Base-by-base conservation (phyloP, 2,329 filamentous ascomycete genomes). In the Sordariomycetes sp. region DNA sequence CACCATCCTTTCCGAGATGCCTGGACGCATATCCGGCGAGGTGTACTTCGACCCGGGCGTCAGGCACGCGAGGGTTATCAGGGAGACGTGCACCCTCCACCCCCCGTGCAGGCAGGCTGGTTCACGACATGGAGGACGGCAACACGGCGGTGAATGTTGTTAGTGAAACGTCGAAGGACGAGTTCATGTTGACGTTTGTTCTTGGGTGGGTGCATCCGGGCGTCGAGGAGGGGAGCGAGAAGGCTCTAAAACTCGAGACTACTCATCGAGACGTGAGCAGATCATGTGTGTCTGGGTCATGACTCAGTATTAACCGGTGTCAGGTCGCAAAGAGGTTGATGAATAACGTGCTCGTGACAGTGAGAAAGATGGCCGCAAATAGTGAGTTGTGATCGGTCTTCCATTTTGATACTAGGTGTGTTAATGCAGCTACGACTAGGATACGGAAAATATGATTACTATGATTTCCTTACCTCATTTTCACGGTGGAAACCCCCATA, bases 91-190 rank as follows among this genome's bases (percentile, higher is more conserved):
- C 58, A 61, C 64, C 12, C 64, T 68, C 36, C 67, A 65, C 58
- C 61, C 64, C 0, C 67, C 70, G 2, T 65, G 61, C 60, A 65
- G 69, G 61, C 60, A 65, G 69, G 8, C 62, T 71, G 39, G 67
- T 68, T 48, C 72, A 70, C 57, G 60, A 61, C 12, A 68, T 70
- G 39, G 64, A 66, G n/a, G 68, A 70, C 51, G 70, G 70, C 2
- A 70, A 66, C 59, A 66, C 62, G 3, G 63, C 70, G 54, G 64
- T 64, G 54, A 72, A 72, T 39, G 60, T 71, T 13, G 62, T 71
- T 4, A 66, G 66, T 0, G 57, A 61, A 1, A 50, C 20, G 45
- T 20, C 45, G 1, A 20, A 8, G 2, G 45, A 64, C 0, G 65
- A 66, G 13, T 53, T 71, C 51, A 32, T 68, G 3, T 62, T 72